Base-by-base conservation (phyloP, 495 filamentous ascomycete species). In the Margaritispora aquatica region DNA sequence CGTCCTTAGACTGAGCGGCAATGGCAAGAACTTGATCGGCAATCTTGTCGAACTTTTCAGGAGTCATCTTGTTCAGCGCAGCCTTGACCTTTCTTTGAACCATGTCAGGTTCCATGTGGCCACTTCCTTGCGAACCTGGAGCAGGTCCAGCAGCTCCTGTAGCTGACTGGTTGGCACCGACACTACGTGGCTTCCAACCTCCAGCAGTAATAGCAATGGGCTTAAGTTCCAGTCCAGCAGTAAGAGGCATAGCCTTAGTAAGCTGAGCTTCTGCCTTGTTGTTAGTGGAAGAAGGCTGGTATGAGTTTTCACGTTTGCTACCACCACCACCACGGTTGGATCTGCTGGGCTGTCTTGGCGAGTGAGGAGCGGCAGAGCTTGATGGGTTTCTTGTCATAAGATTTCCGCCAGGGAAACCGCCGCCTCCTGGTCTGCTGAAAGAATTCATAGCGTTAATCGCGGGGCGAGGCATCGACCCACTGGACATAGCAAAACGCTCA, bases 71-170 rank as follows among this genome's bases (percentile, higher is more conserved):
- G 83, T 99, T 97, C 65, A 99, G 77, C 50, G 88, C 88, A 55
- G 90, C 89, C 84, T 99, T 99, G 69, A 97, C 95, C 84, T 97
- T 99, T 62, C 94, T 86, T 74, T 99, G 94, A 63, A 99, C 94
- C 74, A 94, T 84, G 60, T 92, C 90, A 19, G 94, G 95, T 59
- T 93, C 78, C 77, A 99, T 77, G 64, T 88, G 80, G 46, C 77
- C 80, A 54, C 73, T 72, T 20, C 56, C 65, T n/a, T 59, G 57
- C 55, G 74, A 79, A 63, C 75, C 75, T 56, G 82, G 80, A 61
- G 82, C 76, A 31, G 81, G 80, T 49, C 78, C 81, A 54, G 79
- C 68, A 55, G 73, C 73, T 23, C 68, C 63, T 26, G 73, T 70
- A 44, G 71, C 55, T 21, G 59, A 61, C 57, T 62, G 60, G n/a